Base-by-base conservation (phyloP, 306 rosid genomes). In the Dicorynia guianensis region DNA sequence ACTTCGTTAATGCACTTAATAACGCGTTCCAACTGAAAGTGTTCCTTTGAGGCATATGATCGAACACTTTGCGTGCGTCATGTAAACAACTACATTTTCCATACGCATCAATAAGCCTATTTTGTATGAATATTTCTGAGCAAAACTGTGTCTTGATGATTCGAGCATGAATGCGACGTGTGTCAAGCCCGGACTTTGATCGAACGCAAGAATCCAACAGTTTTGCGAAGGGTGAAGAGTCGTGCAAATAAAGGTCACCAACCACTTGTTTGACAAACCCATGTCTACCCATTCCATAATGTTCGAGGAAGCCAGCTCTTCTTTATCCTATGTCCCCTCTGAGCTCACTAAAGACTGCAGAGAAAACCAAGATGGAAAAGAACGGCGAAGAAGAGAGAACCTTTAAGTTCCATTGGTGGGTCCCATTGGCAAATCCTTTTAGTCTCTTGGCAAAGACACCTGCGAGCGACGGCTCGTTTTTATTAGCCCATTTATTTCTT, bases 11-110 rank as follows among this genome's bases (percentile, higher is more conserved):
- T n/a, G 78, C 69, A 36, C 71, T 81, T 65, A 81, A 72, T 57
- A 81, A 50, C 0, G 88, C 85, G 7, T 87, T 87, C 78, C 80
- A 76, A 72, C 81, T 87, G 76, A 84, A 87, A 79, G 71, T 81
- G 9, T 87, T 84, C 72, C 71, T 79, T 0, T 73, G 72, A 2
- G 54, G 85, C 88, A 84, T 87, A 75, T 19, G 39, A 76, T 73
- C 88, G 18, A 87, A 84, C 83, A 87, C 43, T 47, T 76, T 69
- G 38, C 71, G 81, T 2, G 88, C 85, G 17, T 79, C 81, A 6
- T 73, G 75, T 39, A 82, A 79, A 64, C 48, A 60, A 3, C 83
- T 57, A 42, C 85, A 81, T 79, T 84, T 87, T 0, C 81, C 87
- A 36, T 84, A 87, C 11, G 48, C 83, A 53, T 84, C 85, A 46